Conservation (phyloP, 228 moss, liverwort and hornwort species). For the Sphagnum fallax region DNA sequence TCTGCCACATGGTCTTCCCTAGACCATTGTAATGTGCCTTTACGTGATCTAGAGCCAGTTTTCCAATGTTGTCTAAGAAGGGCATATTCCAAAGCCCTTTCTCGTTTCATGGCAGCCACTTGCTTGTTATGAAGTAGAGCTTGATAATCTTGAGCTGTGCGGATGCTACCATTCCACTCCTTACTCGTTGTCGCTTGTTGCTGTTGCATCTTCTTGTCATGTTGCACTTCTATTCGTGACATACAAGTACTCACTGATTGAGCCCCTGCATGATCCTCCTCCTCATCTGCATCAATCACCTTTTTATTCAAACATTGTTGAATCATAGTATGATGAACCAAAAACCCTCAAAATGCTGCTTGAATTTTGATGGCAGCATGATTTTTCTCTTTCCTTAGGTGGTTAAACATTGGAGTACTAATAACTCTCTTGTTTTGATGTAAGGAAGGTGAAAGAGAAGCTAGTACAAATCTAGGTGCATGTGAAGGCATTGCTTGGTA, state of each 20-base stretch:
- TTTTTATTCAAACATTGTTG: not conserved
- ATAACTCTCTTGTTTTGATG: too few species aligned
- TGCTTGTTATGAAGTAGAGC: conserved; percentile 34
- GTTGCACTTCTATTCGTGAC: conserved; percentile 40
- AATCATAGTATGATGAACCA: too few species aligned
- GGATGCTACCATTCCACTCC: conserved; percentile 56
- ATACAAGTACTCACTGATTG: conserved; percentile 47
- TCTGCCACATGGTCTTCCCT: conserved; percentile 39
- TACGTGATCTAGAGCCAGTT: conserved; percentile 16
- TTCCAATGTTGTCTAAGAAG: conserved; percentile 44
- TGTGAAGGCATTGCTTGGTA: too few species aligned
- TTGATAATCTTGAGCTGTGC: conserved; percentile 49
- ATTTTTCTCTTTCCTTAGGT: conserved; percentile 10
- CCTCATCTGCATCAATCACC: conserved; percentile 3
- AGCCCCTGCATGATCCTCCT: conserved; percentile 24
- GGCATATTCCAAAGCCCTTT: conserved; percentile 59
- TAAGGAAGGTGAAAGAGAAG: too few species aligned
- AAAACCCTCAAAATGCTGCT: conserved; percentile 28
- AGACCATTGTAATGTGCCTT: conserved; percentile 20
- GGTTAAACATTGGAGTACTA: too few species aligned
- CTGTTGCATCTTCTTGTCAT: conserved; percentile 11
- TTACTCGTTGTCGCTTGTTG: conserved; percentile 9
- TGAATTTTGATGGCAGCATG: conserved; percentile 42
- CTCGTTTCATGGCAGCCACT: conserved; percentile 47
- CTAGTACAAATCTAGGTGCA: too few species aligned